Evolutionary conservation across 169 alveolate species (phyloP), one percentile per base, ranked within the genome.

Genomic region (Plasmodium billcollinsi): DNA sequence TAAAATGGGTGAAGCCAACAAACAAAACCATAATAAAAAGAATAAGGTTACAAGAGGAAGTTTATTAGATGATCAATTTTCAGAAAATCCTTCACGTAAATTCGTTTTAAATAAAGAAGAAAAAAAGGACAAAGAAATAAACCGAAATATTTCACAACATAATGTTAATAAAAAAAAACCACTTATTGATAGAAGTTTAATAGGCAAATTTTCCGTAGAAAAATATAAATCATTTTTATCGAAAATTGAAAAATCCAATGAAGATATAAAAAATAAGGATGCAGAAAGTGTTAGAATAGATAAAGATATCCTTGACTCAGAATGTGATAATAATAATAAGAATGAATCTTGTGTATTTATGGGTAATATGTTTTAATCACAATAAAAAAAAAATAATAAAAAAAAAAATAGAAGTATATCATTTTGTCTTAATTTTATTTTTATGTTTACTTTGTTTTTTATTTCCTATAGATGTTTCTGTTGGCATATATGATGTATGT

Each of bases 11-110:
- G 80, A 66, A 78, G 24, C 65, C 33, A 26, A 78, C 12, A 66
- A 20, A 63, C 52, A 83, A 49, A 29, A 70, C 45, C 69, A 63
- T 3, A 21, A 56, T 47, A 66, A 56, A 83, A n/a, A 20, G 45
- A 45, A 43, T 9, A 70, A 43, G 59, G 6, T 63, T 11, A 8
- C 62, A 50, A 70, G 85, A 73, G 91, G 24, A 33, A 83, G 86
- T 33, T 83, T 83, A 83, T 73, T 83, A 71, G 91, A 83, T 26
- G 91, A 83, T 49, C 86, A 83, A 50, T 83, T 83, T 69, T 39
- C 54, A 56, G 74, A 49, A 50, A 73, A 47, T 29, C 1, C 24
- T 14, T 56, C 71, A 45, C 63, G 71, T 83, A 83, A 58, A 29
- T 62, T 83, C 45, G 54, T 83, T 43, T 43, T 83, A 15, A 45